A percentile compares a stretch with the other conserved stretches of the same genome.
Evolutionary conservation across 2,329 filamentous ascomycete species (phyloP).

Genomic region (Penicillium olsonii): DNA sequence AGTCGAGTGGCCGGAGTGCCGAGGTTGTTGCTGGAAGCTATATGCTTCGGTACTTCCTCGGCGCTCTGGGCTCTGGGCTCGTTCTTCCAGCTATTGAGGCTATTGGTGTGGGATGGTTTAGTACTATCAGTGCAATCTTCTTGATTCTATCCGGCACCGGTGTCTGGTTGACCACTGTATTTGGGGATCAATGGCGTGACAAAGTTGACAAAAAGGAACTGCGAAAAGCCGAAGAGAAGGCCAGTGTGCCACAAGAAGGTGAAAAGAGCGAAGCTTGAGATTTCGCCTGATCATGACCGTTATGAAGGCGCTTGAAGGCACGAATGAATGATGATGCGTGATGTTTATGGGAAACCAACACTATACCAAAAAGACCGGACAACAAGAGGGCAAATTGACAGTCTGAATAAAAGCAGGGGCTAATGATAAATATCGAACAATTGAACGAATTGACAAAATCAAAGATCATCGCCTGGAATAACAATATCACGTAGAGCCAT

Average conservation of each 20-base stretch:
- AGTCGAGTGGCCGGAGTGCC: constrained; percentile 57
- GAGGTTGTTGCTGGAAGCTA: constrained; percentile 83
- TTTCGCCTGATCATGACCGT: too few relatives aligned
- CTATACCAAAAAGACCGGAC: neutral
- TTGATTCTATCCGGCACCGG: constrained; percentile 50
- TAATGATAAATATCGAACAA: too few relatives aligned
- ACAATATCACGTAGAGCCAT: too few relatives aligned
- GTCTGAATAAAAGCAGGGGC: neutral
- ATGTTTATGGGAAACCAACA: too few relatives aligned
- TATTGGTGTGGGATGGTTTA: constrained; percentile 81
- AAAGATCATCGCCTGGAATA: too few relatives aligned
- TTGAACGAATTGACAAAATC: neutral
- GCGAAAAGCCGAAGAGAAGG: constrained; percentile 33
- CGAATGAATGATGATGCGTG: neutral
- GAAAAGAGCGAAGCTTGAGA: constrained; percentile 10
- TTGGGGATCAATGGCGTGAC: constrained; percentile 56
- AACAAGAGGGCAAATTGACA: neutral
- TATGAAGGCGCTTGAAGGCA: too few relatives aligned
- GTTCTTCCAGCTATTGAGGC: constrained; percentile 72
- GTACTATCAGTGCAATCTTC: constrained; percentile 66
- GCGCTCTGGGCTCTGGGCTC: constrained; percentile 67
- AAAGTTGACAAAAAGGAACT: constrained; percentile 53
- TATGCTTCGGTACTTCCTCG: constrained; percentile 74
- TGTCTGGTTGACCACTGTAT: constrained; percentile 52
- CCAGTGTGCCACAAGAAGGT: neutral